Evolutionary conservation across 176 grass and related monocot species (phyloP), one percentile per base, ranked within the genome.

Genomic region (Stipa capillata): DNA sequence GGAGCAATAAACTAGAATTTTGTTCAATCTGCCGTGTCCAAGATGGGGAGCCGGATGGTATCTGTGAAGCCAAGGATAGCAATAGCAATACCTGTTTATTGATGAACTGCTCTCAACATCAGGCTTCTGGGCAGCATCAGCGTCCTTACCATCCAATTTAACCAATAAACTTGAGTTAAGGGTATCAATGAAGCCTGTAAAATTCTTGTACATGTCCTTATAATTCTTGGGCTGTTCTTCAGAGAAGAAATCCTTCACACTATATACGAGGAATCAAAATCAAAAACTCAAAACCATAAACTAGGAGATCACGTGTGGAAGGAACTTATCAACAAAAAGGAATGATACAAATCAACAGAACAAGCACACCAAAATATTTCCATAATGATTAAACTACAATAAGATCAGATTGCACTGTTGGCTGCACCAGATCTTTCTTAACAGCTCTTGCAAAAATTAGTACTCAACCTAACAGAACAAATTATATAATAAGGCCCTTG

Each of bases 191-290:
- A 99, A 82, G 69, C 66, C 86, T 40, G 90, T 49, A 40, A 99
- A 87, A 82, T 99, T 91, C 83, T 93, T 95, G 88, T 99, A 99
- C 83, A 91, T 85, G 16, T 93, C 82, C 53, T 74, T 72, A 14
- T 88, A 93, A 86, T 95, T 99, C 70, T 91, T 99, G 5, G 78
- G 59, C 23, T 74, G 64, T 63, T 77, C 51, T 6, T 78, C 84
- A 7, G 79, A 79, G 54, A 99, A 88, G 73, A 87, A 94, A 52
- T 99, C 96, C 55, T 95, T 89, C 31, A 93, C 88, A 20, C 96
- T 99, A 65, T 65, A 92, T 60, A 72, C 2, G 32, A 54, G 54
- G 35, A 70, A 82, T 9, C 31, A 74, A 32, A 31, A 44, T 89
- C 42, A 85, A 59, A 49, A 69, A 66, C 7, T 70, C 7, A 28